Percentiles rank a stretch among this genome's conserved stretches.
These are phyloP conservation scores for Penicillium fuscoglaucum DNA, from an alignment of 2,329 filamentous ascomycete species.

Conservation along the genomic window DNA sequence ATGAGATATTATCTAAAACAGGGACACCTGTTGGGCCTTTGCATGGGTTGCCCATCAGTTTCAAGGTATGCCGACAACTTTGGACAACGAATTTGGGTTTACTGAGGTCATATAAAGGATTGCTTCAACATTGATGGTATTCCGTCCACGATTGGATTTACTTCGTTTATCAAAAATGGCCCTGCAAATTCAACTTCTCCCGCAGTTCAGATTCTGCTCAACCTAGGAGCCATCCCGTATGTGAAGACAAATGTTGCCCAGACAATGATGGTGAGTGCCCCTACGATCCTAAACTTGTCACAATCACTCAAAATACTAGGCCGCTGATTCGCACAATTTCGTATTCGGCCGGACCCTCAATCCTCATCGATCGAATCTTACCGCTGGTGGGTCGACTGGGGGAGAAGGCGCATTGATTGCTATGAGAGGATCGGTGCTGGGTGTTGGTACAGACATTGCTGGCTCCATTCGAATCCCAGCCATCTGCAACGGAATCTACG, in stretches of 20 bases:
- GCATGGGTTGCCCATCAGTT: constrained; percentile 60
- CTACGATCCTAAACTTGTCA: no score
- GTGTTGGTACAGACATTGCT: constrained; percentile 61
- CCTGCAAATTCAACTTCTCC: constrained; percentile 53
- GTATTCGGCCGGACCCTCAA: constrained; percentile 63
- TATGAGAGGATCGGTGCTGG: constrained; percentile 58
- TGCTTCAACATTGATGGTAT: constrained; percentile 19
- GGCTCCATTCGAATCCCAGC: constrained; percentile 49
- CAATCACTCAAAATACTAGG: constrained; percentile 50
- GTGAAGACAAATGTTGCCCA: constrained; percentile 69
- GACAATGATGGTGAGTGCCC: constrained; percentile 35
- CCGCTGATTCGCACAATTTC: constrained; percentile 53
- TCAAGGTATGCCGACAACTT: constrained; percentile 37
- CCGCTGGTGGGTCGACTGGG: constrained; percentile 64
- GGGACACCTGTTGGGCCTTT: constrained; percentile 56
- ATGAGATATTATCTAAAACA: constrained; percentile 44
- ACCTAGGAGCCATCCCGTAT: constrained; percentile 63
- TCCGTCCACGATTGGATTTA: constrained; percentile 52
- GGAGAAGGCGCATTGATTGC: constrained; percentile 64
- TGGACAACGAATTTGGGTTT: neutral
- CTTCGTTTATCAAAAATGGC: constrained; percentile 59
- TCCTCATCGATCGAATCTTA: constrained; percentile 59
- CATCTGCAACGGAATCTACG: constrained; percentile 51
- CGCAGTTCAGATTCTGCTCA: constrained; percentile 57
- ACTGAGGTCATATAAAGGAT: constrained; percentile 4